Evolutionary conservation across 371 early-diverging fungal species (phyloP).

Genomic region (Apophysomyces ossiformis): DNA sequence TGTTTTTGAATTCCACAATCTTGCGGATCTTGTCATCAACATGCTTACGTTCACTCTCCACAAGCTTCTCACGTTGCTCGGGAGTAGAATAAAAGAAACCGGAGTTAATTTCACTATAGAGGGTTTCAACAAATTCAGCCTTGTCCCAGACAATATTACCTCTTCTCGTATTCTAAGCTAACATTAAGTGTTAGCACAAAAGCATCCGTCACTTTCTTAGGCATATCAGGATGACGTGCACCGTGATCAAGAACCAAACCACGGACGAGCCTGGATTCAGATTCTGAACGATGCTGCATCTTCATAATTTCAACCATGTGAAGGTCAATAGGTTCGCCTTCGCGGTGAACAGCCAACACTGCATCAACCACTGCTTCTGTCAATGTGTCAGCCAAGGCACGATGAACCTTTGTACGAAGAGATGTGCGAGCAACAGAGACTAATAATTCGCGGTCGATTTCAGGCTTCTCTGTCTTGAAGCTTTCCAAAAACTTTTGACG

Average conservation of each 20-base stretch:
- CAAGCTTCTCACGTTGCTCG: slow-evolving; percentile 98
- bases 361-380: slow-evolving; percentile 98
- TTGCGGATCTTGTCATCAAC: slow-evolving; percentile 94
- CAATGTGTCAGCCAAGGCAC: slow-evolving; percentile 87
- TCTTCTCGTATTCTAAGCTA: slow-evolving; percentile 99
- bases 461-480: slow-evolving; percentile 70
- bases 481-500: slow-evolving; percentile 81
- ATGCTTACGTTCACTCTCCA: slow-evolving; percentile 97
- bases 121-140: neutral
- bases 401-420: slow-evolving; percentile 95
- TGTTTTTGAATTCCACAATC: slow-evolving; percentile 96
- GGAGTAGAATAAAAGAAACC: slow-evolving; percentile 99
- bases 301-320: slow-evolving; percentile 99
- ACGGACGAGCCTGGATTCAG: slow-evolving; percentile 93
- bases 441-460: slow-evolving; percentile 91
- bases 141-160: slow-evolving; percentile 23
- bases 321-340: slow-evolving; percentile 91
- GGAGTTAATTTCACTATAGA: slow-evolving; percentile 96
- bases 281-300: slow-evolving; percentile 98
- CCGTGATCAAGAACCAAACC: slow-evolving; percentile 99
- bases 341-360: slow-evolving; percentile 84
- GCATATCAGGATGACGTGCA: slow-evolving; percentile 99
- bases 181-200: slow-evolving; percentile 97
- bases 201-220: slow-evolving; percentile 93
- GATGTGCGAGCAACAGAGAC: slow-evolving; percentile 94